Base-by-base conservation (phyloP, 176 grass and related monocot species). In the Paspalum notatum region DNA sequence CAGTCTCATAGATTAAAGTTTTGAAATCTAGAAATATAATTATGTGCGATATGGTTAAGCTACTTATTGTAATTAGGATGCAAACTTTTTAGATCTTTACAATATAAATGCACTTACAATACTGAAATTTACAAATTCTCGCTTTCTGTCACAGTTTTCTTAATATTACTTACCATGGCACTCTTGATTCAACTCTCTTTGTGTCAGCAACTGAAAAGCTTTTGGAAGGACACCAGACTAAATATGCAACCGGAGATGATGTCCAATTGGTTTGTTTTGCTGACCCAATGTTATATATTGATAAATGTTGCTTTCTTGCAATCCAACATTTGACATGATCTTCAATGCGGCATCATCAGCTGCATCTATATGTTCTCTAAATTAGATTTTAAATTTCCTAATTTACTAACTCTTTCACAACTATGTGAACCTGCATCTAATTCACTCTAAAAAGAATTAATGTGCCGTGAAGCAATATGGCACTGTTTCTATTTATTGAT, bases 181-280 rank as follows among this genome's bases (percentile, higher is more conserved):
- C 1, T 24, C 13, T 74, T 61, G 32, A 18, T 37, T 68, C 17
- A 76, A 76, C 41, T 75, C 14, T 76, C 27, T 79, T 55, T 46
- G 60, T 46, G 60, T 85, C 90, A 93, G 92, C 92, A 7, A 86
- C 89, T 1, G 95, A 98, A 89, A 91, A 89, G 60, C 87, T 98
- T 58, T 64, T 98, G 52, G 83, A 89, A 62, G 92, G 80, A 72
- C 63, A 22, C 68, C 82, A 87, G 53, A 89, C 65, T 84, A 98
- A 91, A 93, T 98, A 93, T 68, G 90, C 88, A 70, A 89, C 88
- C 42, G 95, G 90, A 63, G 88, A 98, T 68, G 84, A 95, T 67
- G 65, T 91, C 72, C 86, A 89, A 89, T 66, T 98, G 92, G 95
- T 98, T 68, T 65, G 85, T 90, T 26, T 84, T 56, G 52, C 71